Evolutionary conservation across 257 asterid genomes (phyloP).

Genomic region (Salvia splendens): DNA sequence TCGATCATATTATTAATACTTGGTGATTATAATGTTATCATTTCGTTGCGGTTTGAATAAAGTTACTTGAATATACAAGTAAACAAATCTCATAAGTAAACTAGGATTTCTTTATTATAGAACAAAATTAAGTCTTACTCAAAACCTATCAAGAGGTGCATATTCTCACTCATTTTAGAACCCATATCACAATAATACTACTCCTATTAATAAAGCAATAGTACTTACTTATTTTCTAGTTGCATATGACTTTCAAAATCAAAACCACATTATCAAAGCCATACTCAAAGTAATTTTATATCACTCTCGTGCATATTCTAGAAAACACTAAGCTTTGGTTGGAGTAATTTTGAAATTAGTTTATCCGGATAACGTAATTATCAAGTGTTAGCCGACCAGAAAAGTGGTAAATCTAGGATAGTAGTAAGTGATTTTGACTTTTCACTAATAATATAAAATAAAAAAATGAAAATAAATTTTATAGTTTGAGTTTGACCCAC

Average conservation of each 20-base stretch:
- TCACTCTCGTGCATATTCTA: neutral
- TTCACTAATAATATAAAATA: slow-evolving; percentile 13
- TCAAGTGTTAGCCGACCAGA: slow-evolving; percentile 25
- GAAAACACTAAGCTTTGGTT: no score
- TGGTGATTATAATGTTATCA: no score
- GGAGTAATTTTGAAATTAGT: neutral
- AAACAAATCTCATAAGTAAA: neutral
- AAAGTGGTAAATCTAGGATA: slow-evolving; percentile 12
- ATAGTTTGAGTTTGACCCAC: slow-evolving; percentile 29
- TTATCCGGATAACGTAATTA: slow-evolving; percentile 25
- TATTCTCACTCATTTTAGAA: neutral
- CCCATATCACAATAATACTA: neutral
- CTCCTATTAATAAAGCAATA: neutral
- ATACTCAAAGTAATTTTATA: neutral
- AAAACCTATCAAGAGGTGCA: neutral
- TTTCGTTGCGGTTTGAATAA: no score
- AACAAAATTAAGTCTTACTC: no score
- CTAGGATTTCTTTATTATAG: no score
- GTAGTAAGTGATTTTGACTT: neutral
- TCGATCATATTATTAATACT: no score
- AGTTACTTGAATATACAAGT: neutral
- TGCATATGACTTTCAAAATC: neutral
- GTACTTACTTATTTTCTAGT: neutral
- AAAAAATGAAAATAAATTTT: slow-evolving; percentile 3
- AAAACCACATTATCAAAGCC: neutral